Evolutionary conservation across 805 yeast species (phyloP).

Genomic region (Wickerhamomyces hampshirensis): DNA sequence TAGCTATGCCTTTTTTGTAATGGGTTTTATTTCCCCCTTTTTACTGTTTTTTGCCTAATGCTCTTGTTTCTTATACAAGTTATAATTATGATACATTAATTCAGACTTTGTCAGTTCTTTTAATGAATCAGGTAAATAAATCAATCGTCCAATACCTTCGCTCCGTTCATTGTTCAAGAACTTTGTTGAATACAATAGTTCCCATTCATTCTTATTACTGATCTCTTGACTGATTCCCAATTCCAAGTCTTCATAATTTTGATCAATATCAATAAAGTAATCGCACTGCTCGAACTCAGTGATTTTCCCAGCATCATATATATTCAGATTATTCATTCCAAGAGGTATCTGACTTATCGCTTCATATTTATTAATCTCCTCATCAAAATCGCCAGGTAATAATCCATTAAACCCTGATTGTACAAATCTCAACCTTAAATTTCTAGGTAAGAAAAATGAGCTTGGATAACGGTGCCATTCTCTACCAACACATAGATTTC

Average conservation of each 20-base stretch:
- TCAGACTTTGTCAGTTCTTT: conserved; percentile 28
- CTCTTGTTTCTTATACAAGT: conserved; percentile 38
- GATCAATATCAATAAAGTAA: conserved; percentile 61
- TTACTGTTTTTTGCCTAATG: neutral
- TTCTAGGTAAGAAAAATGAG: conserved; percentile 71
- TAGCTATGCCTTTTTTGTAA: no score
- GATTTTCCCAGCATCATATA: conserved; percentile 57
- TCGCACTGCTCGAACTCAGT: conserved; percentile 51
- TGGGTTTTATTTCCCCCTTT: neutral
- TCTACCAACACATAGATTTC: conserved; percentile 81
- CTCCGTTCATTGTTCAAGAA: conserved; percentile 42
- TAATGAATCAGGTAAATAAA: conserved; percentile 42
- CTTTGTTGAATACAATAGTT: conserved; percentile 24
- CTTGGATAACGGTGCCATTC: conserved; percentile 95
- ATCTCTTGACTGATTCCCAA: conserved; percentile 10
- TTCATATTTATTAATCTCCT: conserved; percentile 28
- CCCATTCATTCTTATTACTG: conserved; percentile 37
- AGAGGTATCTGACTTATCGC: conserved; percentile 47
- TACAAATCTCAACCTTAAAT: conserved; percentile 61
- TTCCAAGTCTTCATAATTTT: conserved; percentile 41
- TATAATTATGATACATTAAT: conserved; percentile 46
- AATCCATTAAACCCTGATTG: conserved; percentile 80
- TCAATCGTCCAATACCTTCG: conserved; percentile 46
- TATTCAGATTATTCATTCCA: conserved; percentile 73
- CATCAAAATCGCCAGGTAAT: conserved; percentile 81